phyloP scores from a whole-genome alignment of 2,329 filamentous ascomycete genomes.

The Clonostachys rosea region DNA sequence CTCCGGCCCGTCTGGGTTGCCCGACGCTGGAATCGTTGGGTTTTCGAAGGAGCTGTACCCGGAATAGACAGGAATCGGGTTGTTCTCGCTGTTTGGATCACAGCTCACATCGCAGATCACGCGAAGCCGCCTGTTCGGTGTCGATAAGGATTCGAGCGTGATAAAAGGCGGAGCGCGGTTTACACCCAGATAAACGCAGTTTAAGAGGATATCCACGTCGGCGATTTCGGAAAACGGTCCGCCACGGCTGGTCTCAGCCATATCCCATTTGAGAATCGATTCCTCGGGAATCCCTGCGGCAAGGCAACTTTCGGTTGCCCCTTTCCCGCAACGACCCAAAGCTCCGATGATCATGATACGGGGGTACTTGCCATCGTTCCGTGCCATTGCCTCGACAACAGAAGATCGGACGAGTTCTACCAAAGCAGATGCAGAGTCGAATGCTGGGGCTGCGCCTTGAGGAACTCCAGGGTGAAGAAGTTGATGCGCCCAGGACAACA shows the following conservation, averaged over 20 bases:
- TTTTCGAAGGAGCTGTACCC: constrained; percentile 78
- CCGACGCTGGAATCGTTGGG: constrained; percentile 59
- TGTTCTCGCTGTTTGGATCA: constrained; percentile 66
- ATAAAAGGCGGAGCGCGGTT: constrained; percentile 68
- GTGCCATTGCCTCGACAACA: background rate
- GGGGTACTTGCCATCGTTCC: constrained; percentile 55
- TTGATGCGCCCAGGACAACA: constrained; percentile 67
- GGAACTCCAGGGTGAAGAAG: constrained; percentile 1
- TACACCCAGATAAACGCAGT: constrained; percentile 75
- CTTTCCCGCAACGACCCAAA: constrained; percentile 75
- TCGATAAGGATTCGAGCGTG: constrained; percentile 53
- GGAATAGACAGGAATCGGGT: constrained; percentile 69
- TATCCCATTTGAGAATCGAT: constrained; percentile 61
- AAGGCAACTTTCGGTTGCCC: constrained; percentile 40
- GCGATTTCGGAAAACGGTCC: constrained; percentile 75
- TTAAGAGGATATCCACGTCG: constrained; percentile 68
- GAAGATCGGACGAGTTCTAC: background rate
- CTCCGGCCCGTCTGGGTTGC: constrained; percentile 39
- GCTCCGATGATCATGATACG: constrained; percentile 77
- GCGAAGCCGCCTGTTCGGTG: constrained; percentile 62
- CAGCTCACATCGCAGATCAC: constrained; percentile 75
- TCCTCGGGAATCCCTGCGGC: constrained; percentile 1
- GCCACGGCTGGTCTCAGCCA: constrained; percentile 67
- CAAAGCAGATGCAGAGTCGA: constrained; percentile 1
- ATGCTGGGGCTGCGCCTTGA: background rate